Evolutionary conservation across 2,329 filamentous ascomycete species (phyloP), one percentile per base, ranked within the genome.

Genomic region (Ambrosiella cleistominuta): DNA sequence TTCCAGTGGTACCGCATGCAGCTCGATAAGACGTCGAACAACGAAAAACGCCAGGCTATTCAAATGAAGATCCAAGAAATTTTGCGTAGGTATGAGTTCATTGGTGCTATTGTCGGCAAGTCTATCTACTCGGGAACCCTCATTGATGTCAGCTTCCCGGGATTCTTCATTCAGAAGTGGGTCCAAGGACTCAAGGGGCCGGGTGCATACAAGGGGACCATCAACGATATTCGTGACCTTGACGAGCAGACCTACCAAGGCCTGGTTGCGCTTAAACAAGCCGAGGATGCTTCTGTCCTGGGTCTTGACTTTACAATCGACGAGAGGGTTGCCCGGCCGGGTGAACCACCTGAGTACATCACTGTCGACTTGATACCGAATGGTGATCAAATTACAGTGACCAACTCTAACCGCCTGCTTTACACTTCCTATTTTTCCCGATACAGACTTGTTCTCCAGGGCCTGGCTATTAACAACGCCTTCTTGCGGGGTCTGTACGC

Each of bases 111-210:
- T 36, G 83, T 98, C 35, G 93, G 93, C 9, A 98, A 98, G 68
- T 98, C 93, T 70, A 75, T 98, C 66, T 98, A 98, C 66, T 93
- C 98, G 71, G 90, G 90, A 0, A 97, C 98, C 50, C 76, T 98
- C 2, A 83, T 97, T 52, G 90, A 98, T 69, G 83, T 96, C 61
- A 82, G 82, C 55, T 98, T 98, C 72, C 90, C 91, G 0, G 84
- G 87, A 0, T 98, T 98, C 72, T 98, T 98, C 71, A 78, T 98
- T 6, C 79, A 95, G 61, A 96, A 97, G 68, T 98, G 93, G 93
- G 72, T 72, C 39, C 82, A 81, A 39, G 78, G 82, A 1, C 76
- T 83, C 15, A 82, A 79, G 63, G 85, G 81, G 8, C 17, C 54
- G 17, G 52, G 37, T 13, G 47, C 19, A 19, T 95, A 95, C 71